phyloP scores from a whole-genome alignment of 2,329 filamentous ascomycete genomes.

The Mariannaea sp. region DNA sequence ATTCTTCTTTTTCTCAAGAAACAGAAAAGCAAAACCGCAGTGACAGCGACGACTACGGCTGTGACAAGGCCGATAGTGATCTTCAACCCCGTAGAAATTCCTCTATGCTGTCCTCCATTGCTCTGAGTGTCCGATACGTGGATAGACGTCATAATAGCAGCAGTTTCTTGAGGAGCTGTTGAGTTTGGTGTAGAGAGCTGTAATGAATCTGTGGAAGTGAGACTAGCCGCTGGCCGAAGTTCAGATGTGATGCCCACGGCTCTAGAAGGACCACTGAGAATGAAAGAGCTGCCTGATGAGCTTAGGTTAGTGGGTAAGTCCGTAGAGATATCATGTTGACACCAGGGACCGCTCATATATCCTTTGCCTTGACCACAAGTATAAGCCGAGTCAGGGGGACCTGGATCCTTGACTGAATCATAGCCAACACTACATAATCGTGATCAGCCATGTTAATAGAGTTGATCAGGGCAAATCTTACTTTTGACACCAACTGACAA shows the following conservation, averaged over 20 bases:
- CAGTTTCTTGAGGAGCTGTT: constrained; percentile 25
- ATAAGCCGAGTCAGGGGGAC: constrained; percentile 33
- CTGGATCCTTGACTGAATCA: constrained; percentile 33
- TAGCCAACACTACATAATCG: constrained; percentile 35
- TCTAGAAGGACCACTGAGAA: background rate
- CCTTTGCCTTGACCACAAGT: constrained; percentile 28
- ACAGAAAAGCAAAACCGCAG: constrained; percentile 46
- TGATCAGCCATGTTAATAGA: constrained; percentile 10
- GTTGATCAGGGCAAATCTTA: constrained; percentile 37
- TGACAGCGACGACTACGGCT: constrained; percentile 44
- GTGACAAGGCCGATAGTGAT: constrained; percentile 52
- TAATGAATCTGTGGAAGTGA: constrained; percentile 6
- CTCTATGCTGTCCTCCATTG: constrained; percentile 1
- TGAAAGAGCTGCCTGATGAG: background rate
- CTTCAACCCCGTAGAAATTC: constrained; percentile 48
- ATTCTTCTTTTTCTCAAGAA: constrained; percentile 41
- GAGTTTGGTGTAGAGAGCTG: constrained; percentile 19
- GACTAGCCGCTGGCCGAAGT: constrained; percentile 1
- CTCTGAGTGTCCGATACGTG: constrained; percentile 17
- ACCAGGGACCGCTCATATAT: constrained; percentile 16
- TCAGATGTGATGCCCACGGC: background rate
- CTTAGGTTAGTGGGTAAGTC: constrained; percentile 3
- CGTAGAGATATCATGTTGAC: constrained; percentile 15
- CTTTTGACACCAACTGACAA: constrained; percentile 58
- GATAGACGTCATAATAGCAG: constrained; percentile 25